Evolutionary conservation across 2,329 filamentous ascomycete species (phyloP).

Genomic region (Neocatenulostroma microsporum): DNA sequence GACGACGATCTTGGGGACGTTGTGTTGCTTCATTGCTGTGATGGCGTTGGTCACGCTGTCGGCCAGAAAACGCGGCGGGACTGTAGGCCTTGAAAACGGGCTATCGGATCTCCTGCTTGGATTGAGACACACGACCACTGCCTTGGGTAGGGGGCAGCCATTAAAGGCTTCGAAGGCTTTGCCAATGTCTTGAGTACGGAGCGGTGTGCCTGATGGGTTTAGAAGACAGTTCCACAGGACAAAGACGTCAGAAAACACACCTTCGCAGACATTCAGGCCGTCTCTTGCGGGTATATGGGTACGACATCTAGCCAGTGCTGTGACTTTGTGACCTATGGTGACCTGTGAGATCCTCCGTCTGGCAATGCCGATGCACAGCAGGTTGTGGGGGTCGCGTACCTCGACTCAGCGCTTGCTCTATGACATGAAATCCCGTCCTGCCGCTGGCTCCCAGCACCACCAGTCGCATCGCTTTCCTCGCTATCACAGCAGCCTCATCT

Average conservation of each 20-base stretch:
- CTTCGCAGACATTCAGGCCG: constrained; percentile 4
- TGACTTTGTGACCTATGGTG: constrained; percentile 4
- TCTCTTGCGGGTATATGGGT: neutral
- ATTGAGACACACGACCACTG: constrained; percentile 5
- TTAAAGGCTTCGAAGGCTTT: constrained; percentile 4
- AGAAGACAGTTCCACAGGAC: neutral
- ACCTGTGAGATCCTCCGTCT: too few species aligned
- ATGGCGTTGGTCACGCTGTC: constrained; percentile 7
- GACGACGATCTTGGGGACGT: constrained; percentile 6
- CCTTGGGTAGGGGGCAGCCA: neutral
- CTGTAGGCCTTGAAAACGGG: constrained; percentile 4
- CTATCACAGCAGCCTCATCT: too few species aligned
- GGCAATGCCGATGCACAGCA: too few species aligned
- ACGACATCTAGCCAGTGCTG: constrained; percentile 3
- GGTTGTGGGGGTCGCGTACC: too few species aligned
- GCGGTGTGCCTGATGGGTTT: constrained; percentile 3
- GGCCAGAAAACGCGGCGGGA: constrained; percentile 7
- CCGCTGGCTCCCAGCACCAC: constrained; percentile 5
- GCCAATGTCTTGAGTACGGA: constrained; percentile 3
- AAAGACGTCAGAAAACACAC: neutral
- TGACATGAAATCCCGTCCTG: constrained; percentile 5
- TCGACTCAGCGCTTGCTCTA: constrained; percentile 5
- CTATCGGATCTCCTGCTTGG: constrained; percentile 4
- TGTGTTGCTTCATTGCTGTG: constrained; percentile 6
- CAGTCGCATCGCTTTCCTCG: constrained; percentile 6